Evolutionary conservation across 352 stramenopile species (phyloP).

Genomic region (Pythium scleroteichum): DNA sequence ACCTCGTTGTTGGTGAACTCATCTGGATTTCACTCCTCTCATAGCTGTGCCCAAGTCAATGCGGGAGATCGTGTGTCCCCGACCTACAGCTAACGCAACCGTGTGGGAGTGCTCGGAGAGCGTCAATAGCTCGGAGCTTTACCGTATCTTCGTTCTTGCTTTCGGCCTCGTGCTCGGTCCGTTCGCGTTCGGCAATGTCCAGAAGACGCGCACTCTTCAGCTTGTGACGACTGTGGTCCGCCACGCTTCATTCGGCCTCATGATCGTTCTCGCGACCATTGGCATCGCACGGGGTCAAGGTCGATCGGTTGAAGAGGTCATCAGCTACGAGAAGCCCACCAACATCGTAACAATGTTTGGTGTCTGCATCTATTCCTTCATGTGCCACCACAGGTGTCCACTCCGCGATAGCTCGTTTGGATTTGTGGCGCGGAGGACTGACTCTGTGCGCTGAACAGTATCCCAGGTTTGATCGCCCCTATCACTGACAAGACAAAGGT

Average conservation of each 20-base stretch:
- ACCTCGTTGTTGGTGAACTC: too few species aligned
- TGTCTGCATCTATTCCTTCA: constrained; percentile 90
- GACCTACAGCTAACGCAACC: constrained; percentile 40
- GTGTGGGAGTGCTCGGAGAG: constrained; percentile 73
- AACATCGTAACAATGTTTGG: constrained; percentile 85
- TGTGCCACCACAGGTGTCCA: constrained; percentile 86
- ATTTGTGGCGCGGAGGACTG: neutral
- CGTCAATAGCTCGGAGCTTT: constrained; percentile 78
- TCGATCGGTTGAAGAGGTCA: constrained; percentile 57
- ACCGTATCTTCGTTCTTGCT: constrained; percentile 75
- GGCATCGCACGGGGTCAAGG: constrained; percentile 70
- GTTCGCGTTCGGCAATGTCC: constrained; percentile 80
- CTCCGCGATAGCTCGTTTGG: neutral
- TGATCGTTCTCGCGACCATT: constrained; percentile 76
- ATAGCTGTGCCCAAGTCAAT: constrained; percentile 87
- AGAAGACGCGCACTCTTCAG: constrained; percentile 83
- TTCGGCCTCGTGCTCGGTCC: constrained; percentile 75
- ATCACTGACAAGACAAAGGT: constrained; percentile 84
- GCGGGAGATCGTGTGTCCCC: constrained; percentile 81
- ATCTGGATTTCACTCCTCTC: neutral
- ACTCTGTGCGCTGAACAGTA: constrained; percentile 31
- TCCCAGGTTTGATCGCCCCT: constrained; percentile 79
- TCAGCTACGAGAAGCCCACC: constrained; percentile 69
- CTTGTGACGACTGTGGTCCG: constrained; percentile 81
- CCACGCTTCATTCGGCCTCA: constrained; percentile 81